Evolutionary conservation across 2,329 filamentous ascomycete genomes (phyloP), one percentile per base, ranked within the genome.

Genomic region (Dothideomycetes sp.): DNA sequence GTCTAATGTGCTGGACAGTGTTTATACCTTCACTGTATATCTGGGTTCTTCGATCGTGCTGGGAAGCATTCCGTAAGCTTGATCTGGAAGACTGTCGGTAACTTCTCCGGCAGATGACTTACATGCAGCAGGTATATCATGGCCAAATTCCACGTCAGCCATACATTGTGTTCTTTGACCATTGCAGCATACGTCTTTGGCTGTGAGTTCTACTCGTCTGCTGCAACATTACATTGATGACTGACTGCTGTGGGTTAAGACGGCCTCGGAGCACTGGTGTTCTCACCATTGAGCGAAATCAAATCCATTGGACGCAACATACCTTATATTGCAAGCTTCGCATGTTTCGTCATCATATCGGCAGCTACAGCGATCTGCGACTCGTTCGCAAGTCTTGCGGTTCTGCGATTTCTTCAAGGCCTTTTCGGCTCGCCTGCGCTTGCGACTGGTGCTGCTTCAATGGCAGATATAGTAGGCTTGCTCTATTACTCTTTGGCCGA

Each of bases 391-490:
- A 77, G 78, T 0, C 65, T 85, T 52, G 44, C 84, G 51, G 73
- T 80, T 1, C 54, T 68, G 4, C 70, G 78, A 2, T 81, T 81
- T 59, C 58, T 82, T 3, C 73, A 75, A 43, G 78, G 77, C 2
- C 78, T 82, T 64, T 78, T 81, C 48, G 78, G 78, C 9, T 74
- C 69, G 5, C 79, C 78, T 0, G 78, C 73, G 55, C 60, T 84
- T 6, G 78, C 78, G 0, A 80, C 71, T 6, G 68, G 67, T 6
- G 67, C 64, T 7, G 69, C 68, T 1, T 62, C 60, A 4, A 61
- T 68, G 11, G 68, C 82, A 50, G 73, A 80, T 10, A 57, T 28
- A 13, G 25, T 28, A 28, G 12, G 11, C 15, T 12, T 28, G 5
- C 5, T 5, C 5, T 7, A n/a, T n/a, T 10, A 32, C 9, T 15